Conservation (phyloP, 139 green algal genomes). For the Gonium pectorale region DNA sequence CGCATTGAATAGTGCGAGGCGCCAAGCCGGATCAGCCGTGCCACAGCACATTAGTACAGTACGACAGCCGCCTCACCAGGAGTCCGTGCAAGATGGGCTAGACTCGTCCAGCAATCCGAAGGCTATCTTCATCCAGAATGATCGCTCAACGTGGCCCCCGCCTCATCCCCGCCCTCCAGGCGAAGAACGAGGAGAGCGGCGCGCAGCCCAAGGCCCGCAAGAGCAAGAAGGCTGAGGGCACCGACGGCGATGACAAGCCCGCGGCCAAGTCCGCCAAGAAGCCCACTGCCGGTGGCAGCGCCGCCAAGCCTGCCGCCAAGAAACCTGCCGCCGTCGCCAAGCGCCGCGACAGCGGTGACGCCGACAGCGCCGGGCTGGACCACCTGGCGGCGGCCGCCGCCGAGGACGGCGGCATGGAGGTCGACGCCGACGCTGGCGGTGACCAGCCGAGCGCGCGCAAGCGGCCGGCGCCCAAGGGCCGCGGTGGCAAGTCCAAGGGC, state of each 20-base stretch:
- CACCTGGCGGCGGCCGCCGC: conserved; percentile 4
- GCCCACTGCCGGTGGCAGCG: background rate
- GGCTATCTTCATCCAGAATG: background rate
- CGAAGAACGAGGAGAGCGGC: conserved; percentile 20
- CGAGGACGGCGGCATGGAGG: conserved; percentile 15
- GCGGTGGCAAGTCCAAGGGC: background rate
- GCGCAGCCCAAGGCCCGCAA: conserved; percentile 40
- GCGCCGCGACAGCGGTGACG: background rate
- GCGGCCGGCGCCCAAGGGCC: background rate
- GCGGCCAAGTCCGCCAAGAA: background rate
- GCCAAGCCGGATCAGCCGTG: too few species aligned
- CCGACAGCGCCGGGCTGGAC: background rate
- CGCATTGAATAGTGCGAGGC: too few species aligned
- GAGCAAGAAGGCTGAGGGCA: background rate
- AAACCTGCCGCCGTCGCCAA: background rate
- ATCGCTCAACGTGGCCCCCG: background rate
- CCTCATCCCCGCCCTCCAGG: background rate
- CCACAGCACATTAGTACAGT: too few species aligned
- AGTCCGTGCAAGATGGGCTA: too few species aligned
- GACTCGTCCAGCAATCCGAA: too few species aligned
- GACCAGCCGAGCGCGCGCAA: background rate
- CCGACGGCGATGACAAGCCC: background rate
- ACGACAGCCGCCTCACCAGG: too few species aligned
- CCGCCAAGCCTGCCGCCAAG: background rate
- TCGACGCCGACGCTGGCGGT: conserved; percentile 3